phyloP scores from a whole-genome alignment of 805 yeast genomes.

The Pichia nanzhaoensis region DNA sequence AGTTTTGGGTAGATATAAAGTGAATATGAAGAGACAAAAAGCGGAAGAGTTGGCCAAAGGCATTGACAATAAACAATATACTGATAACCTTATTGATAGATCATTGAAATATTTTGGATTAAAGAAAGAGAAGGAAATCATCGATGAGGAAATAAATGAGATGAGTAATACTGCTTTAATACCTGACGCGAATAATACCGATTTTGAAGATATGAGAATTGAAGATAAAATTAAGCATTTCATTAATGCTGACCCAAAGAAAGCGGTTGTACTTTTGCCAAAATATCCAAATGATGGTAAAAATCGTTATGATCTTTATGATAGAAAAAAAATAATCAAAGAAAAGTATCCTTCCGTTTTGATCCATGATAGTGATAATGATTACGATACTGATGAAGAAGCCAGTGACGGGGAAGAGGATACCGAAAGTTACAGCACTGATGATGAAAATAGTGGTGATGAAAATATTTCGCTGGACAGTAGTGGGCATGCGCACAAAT shows the following conservation, averaged over 20 bases:
- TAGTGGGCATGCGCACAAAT: background rate
- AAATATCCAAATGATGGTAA: background rate
- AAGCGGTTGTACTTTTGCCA: slow-evolving; percentile 16
- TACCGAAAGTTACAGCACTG: slow-evolving; percentile 19
- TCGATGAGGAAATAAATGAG: slow-evolving; percentile 21
- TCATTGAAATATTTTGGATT: slow-evolving; percentile 26
- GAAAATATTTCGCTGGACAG: slow-evolving; percentile 9
- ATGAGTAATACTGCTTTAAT: slow-evolving; percentile 17
- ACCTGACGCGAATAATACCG: slow-evolving; percentile 14
- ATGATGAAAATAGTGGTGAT: slow-evolving; percentile 17
- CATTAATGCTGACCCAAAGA: slow-evolving; percentile 21
- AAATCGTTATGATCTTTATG: background rate
- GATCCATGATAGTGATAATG: slow-evolving; percentile 7
- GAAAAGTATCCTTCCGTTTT: background rate
- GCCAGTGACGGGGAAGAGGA: slow-evolving; percentile 13
- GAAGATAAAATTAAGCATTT: slow-evolving; percentile 25
- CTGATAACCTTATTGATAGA: slow-evolving; percentile 13
- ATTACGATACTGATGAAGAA: slow-evolving; percentile 10
- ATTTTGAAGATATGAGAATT: slow-evolving; percentile 13
- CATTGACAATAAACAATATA: slow-evolving; percentile 7
- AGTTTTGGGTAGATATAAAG: slow-evolving; percentile 71
- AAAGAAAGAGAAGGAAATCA: slow-evolving; percentile 13
- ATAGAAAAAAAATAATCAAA: background rate
- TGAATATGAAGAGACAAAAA: slow-evolving; percentile 39
- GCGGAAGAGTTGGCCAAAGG: slow-evolving; percentile 7